phyloP scores from a whole-genome alignment of 805 yeast species.

The Candida nitratophila region DNA sequence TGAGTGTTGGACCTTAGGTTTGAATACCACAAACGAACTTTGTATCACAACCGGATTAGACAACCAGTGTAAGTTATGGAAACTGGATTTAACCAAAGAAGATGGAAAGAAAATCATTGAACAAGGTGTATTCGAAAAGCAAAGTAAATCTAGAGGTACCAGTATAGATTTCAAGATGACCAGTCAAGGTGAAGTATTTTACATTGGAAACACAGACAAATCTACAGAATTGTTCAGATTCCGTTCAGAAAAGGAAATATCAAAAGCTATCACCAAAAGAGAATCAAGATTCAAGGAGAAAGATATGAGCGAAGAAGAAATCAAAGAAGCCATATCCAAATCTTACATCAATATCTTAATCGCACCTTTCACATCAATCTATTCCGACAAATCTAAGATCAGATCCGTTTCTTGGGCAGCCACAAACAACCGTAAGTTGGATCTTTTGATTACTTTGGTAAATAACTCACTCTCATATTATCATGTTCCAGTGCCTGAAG shows the following conservation, averaged over 20 bases:
- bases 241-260: slow-evolving; percentile 68
- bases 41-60: slow-evolving; percentile 73
- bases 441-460: slow-evolving; percentile 56
- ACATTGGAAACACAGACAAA: slow-evolving; percentile 72
- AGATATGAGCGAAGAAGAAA: slow-evolving; percentile 46
- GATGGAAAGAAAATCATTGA: slow-evolving; percentile 46
- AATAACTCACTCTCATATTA: slow-evolving; percentile 74
- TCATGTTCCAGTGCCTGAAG: slow-evolving; percentile 49
- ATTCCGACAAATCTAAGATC: slow-evolving; percentile 54
- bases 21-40: slow-evolving; percentile 28
- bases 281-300: slow-evolving; percentile 72
- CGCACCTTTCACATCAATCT: slow-evolving; percentile 61
- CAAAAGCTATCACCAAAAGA: slow-evolving; percentile 70
- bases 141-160: slow-evolving; percentile 65
- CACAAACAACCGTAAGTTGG: slow-evolving; percentile 40
- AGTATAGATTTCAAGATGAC: slow-evolving; percentile 44
- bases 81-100: slow-evolving; percentile 44
- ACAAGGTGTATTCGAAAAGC: slow-evolving; percentile 65
- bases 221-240: slow-evolving; percentile 74
- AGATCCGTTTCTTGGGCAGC: slow-evolving; percentile 62
- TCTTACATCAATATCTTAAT: slow-evolving; percentile 49
- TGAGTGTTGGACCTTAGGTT: slow-evolving; percentile 84
- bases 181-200: slow-evolving; percentile 43
- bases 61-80: slow-evolving; percentile 81
- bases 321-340: slow-evolving; percentile 38